These are phyloP conservation scores for Arthroderma sp. DNA, from an alignment of 2,329 filamentous ascomycete genomes.

Conservation along the genomic window DNA sequence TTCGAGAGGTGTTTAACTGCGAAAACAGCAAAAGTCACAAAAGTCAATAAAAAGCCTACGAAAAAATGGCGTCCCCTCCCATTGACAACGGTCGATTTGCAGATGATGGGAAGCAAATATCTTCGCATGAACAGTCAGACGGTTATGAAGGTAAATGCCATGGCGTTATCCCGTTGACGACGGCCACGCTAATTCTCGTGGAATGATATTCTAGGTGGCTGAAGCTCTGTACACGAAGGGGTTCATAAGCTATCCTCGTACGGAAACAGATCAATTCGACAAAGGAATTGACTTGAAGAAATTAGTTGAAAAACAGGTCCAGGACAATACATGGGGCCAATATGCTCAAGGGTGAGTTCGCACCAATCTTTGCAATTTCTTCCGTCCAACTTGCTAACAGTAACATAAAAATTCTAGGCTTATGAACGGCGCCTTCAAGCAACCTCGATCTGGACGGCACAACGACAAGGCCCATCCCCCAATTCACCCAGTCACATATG, in stretches of 20 bases:
- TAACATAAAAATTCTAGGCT: constrained; percentile 31
- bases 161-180: background rate
- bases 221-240: constrained; percentile 85
- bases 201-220: constrained; percentile 38
- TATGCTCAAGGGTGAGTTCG: constrained; percentile 53
- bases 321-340: constrained; percentile 61
- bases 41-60: constrained; percentile 80
- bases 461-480: constrained; percentile 97
- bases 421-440: constrained; percentile 61
- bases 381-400: background rate
- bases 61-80: constrained; percentile 90
- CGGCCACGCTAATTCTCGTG: background rate
- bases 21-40: constrained; percentile 64
- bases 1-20: constrained; percentile 74
- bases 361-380: background rate
- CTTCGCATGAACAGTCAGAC: constrained; percentile 81
- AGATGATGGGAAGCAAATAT: constrained; percentile 85
- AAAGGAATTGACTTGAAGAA: constrained; percentile 69
- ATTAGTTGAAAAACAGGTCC: constrained; percentile 71
- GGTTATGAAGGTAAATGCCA: constrained; percentile 56
- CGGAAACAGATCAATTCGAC: constrained; percentile 93
- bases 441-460: constrained; percentile 69
- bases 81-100: constrained; percentile 86
- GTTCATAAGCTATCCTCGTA: constrained; percentile 94
- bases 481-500: constrained; percentile 89